Conservation (phyloP, 495 filamentous ascomycete species). For the Wilcoxina mikolae region DNA sequence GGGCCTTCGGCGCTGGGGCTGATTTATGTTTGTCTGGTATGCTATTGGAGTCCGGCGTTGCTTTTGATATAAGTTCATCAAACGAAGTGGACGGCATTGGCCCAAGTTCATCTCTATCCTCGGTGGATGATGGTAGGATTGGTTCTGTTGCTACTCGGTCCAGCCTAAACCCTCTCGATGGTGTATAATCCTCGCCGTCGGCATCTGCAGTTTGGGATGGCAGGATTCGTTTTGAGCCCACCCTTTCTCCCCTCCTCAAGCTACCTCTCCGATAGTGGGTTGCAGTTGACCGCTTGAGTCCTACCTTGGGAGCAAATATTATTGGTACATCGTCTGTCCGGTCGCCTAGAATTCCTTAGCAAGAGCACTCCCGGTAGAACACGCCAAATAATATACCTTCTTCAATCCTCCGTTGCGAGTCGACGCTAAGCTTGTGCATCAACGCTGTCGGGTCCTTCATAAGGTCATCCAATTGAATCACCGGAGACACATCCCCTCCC, state of each 20-base stretch:
- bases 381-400: slow-evolving; percentile 12
- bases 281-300: slow-evolving; percentile 73
- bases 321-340: slow-evolving; percentile 71
- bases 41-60: background rate
- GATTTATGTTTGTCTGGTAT: slow-evolving; percentile 22
- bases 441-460: slow-evolving; percentile 66
- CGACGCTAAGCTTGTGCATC: slow-evolving; percentile 50
- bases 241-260: slow-evolving; percentile 59
- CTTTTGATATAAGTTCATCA: slow-evolving; percentile 8
- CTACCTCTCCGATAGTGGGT: slow-evolving; percentile 88
- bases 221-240: slow-evolving; percentile 63
- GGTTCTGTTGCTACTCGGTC: slow-evolving; percentile 66
- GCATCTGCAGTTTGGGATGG: slow-evolving; percentile 43
- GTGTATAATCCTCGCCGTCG: slow-evolving; percentile 39
- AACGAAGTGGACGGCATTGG: slow-evolving; percentile 26
- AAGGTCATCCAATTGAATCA: slow-evolving; percentile 51
- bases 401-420: slow-evolving; percentile 28
- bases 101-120: slow-evolving; percentile 8
- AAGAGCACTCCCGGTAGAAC: background rate
- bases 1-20: slow-evolving; percentile 18
- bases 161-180: slow-evolving; percentile 40
- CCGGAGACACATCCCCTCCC: slow-evolving; percentile 34
- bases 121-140: slow-evolving; percentile 27
- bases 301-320: slow-evolving; percentile 58
- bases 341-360: slow-evolving; percentile 1